phyloP scores from a whole-genome alignment of 2,329 filamentous ascomycete genomes.

The Teratosphaeriaceae sp. region DNA sequence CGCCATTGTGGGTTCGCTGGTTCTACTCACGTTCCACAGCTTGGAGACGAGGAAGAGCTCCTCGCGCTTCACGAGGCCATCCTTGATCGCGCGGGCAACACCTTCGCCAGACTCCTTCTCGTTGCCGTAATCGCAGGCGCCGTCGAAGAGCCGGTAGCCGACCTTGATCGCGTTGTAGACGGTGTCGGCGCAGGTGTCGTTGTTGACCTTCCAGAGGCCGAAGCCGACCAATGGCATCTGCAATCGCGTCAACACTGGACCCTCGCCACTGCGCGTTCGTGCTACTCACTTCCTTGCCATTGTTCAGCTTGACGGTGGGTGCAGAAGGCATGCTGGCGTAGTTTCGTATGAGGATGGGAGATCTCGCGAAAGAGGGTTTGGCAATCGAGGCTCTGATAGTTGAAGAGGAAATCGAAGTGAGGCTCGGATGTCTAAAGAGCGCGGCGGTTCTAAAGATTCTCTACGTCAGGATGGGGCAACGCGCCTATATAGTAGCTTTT shows the following conservation, averaged over 20 bases:
- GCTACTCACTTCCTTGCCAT: slow-evolving; percentile 28
- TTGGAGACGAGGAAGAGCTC: slow-evolving; percentile 91
- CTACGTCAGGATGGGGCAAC: neutral
- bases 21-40: slow-evolving; percentile 68
- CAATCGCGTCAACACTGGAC: neutral
- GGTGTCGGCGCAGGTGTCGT: slow-evolving; percentile 63
- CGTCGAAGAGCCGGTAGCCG: slow-evolving; percentile 56
- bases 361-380: neutral
- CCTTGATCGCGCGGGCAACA: slow-evolving; percentile 70
- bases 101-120: slow-evolving; percentile 72
- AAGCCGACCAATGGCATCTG: slow-evolving; percentile 71
- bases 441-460: slow-evolving; percentile 4
- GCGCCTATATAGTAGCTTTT: slow-evolving; percentile 2
- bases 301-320: slow-evolving; percentile 31
- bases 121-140: slow-evolving; percentile 71
- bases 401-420: slow-evolving; percentile 5
- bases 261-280: too few species aligned
- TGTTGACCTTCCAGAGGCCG: slow-evolving; percentile 78
- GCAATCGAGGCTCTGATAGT: neutral
- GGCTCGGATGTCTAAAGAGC: slow-evolving; percentile 1
- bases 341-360: slow-evolving; percentile 9
- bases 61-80: slow-evolving; percentile 72
- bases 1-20: too few species aligned
- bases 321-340: slow-evolving; percentile 25
- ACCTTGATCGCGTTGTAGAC: slow-evolving; percentile 66